Percentiles rank a stretch among this genome's conserved stretches.
Conservation (phyloP, 805 yeast genomes). For the Lipomyces starkeyi region DNA sequence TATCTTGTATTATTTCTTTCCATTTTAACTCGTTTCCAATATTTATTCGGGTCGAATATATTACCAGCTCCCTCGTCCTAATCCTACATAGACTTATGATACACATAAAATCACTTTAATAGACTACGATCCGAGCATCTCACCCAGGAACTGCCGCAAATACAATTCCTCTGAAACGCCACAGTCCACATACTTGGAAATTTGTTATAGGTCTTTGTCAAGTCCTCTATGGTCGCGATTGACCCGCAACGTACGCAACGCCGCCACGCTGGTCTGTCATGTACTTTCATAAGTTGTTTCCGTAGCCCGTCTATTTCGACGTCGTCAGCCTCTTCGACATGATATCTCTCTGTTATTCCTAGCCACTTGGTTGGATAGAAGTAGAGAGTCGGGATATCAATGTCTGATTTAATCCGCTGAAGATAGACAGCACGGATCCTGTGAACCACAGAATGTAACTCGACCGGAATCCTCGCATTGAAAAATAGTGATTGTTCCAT, state of each 20-base stretch:
- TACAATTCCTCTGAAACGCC: conserved; percentile 73
- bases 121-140: conserved; percentile 1
- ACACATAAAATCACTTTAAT: background rate
- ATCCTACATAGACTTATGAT: background rate
- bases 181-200: conserved; percentile 56
- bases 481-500: conserved; percentile 68
- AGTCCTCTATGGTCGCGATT: conserved; percentile 49
- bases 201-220: conserved; percentile 36
- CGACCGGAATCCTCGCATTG: conserved; percentile 62
- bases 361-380: conserved; percentile 74
- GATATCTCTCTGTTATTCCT: conserved; percentile 44
- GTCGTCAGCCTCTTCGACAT: conserved; percentile 2
- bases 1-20: background rate
- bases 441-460: conserved; percentile 44
- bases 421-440: conserved; percentile 57
- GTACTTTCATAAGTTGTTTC: conserved; percentile 47
- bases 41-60: background rate
- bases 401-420: conserved; percentile 52
- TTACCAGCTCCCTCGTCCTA: background rate
- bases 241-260: conserved; percentile 64
- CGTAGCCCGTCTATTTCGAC: conserved; percentile 47
- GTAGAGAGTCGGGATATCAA: conserved; percentile 60
- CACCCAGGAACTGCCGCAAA: conserved; percentile 60
- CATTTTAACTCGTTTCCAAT: background rate
- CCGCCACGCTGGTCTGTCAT: conserved; percentile 47